Evolutionary conservation across 2,329 filamentous ascomycete genomes (phyloP), one percentile per base, ranked within the genome.

Genomic region (Fusarium devonianum): DNA sequence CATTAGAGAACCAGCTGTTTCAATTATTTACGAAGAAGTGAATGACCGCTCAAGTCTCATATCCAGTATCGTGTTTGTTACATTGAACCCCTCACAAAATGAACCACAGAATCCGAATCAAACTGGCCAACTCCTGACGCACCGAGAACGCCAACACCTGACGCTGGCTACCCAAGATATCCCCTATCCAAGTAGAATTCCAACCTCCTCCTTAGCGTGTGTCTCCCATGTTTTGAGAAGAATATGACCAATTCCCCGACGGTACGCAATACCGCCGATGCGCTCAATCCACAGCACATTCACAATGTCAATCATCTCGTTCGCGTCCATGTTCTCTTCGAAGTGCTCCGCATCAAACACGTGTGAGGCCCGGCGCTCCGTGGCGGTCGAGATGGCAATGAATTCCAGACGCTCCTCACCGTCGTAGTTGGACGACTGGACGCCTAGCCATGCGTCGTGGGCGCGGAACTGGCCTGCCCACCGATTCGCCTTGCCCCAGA

Each of bases 221-320:
- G 66, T 65, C 21, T 75, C 72, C 75, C 75, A 78, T 1, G 67
- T 70, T 52, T 68, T 69, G 46, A 69, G 65, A 35, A 77, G 41
- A 5, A 78, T 68, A 56, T 77, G 75, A 1, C 75, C 75, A 19
- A 78, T 64, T 3, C 75, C 75, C 19, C 75, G 60, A 13, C 75
- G 62, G 48, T 73, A 76, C 6, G 69, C 69, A 44, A 77, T 66
- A 12, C 69, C 74, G 8, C 73, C 73, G 14, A 77, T 75, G 17
- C 74, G 64, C 66, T 78, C 75, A 13, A 78, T 70, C 75, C 75
- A 78, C 22, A 78, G 55, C 28, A 78, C 75, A 19, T 78, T 78
- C 13, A 77, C 71, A 60, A 77, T 73, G 47, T 78, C 74, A 19
- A 79, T 64, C 22, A 69, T 66, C 22, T 74, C 73, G 42, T 78